Evolutionary conservation across 108 stramenopile genomes (phyloP), one percentile per base, ranked within the genome.

Genomic region (Cyclotella distinguenda): DNA sequence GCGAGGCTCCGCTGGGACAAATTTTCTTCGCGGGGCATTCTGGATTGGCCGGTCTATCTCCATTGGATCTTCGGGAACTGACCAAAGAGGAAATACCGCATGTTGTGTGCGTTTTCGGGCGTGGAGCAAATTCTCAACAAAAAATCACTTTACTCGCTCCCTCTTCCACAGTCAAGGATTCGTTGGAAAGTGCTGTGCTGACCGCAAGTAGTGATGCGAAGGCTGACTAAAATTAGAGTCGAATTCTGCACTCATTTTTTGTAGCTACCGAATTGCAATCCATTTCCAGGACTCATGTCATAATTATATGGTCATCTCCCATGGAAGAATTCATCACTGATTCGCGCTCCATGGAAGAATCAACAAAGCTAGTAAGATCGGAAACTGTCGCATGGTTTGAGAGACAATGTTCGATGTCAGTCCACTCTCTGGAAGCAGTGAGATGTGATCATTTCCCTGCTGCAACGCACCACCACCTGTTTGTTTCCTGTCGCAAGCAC

Each of bases 21-120:
- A 59, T 95, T 25, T 77, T 81, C 62, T 82, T 91, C 40, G 76
- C 84, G 0, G 94, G 94, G 15, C 94, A 95, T 69, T 80, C 90
- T 16, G 94, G 94, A 11, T 49, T 95, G 32, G 82, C 84, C 35
- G 84, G 82, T 21, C 79, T 88, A 30, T 86, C 86, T 30, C 91
- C 91, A 28, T 38, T 93, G 27, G 91, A 93, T 44, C 57, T 86
- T 60, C 63, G 84, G 50, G 82, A 82, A 33, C 57, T 90, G 4
- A 35, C 58, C 1, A 38, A 57, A 30, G 70, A 79, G 3, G 85
- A 86, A 46, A 84, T 74, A 12, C 66, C 70, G 15, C 64, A 46
- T 28, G 53, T 76, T n/a, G 40, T 69, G 2, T 72, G 60, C 33
- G 65, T 91, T 78, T 91, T 79, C 64, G 90, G 90, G n/a, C 59